Evolutionary conservation across 2,329 filamentous ascomycete species (phyloP), one percentile per base, ranked within the genome.

Genomic region (Endoconidiophora polonica): DNA sequence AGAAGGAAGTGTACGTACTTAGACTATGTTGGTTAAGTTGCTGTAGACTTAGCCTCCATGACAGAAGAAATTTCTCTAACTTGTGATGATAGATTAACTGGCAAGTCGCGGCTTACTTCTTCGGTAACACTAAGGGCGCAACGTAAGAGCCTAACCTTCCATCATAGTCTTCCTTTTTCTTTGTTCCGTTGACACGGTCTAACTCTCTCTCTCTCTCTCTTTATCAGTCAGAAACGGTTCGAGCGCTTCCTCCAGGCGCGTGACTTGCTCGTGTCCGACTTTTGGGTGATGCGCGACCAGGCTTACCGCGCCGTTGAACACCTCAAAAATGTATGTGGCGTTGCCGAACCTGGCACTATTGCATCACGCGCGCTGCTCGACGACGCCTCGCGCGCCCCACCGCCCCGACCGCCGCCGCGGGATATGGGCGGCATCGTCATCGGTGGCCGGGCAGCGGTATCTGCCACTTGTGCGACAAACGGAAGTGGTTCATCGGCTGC

Each of bases 221-320:
- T 16, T n/a, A 12, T 54, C 58, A 83, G 80, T 1, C 73, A 77
- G 55, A 83, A 83, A 63, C 68, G 79, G 56, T 83, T 80, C 58
- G 76, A 81, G 61, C 73, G 79, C 29, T 69, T 84, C 59, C 67
- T 81, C 63, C 79, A 79, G 59, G 64, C 71, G 6, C 67, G 79
- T 55, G 69, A 68, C 23, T 72, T 79, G 55, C 54, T 55, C 45
- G 49, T 55, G 22, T 47, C 48, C 38, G 48, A 53, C 37, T 50
- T 53, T 36, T 48, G 48, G 52, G 49, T 47, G 36, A 51, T 54
- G 52, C 49, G 48, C 42, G 52, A 52, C 18, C 44, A 48, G 22
- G 52, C 46, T 22, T 42, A 46, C 41, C 46, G 50, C 22, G 46
- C 46, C 9, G 50, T 54, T 12, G 52, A 54, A 12, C 46, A 48